Evolutionary conservation across 495 filamentous ascomycete species (phyloP).

Genomic region (Staphylotrichum longicolle): DNA sequence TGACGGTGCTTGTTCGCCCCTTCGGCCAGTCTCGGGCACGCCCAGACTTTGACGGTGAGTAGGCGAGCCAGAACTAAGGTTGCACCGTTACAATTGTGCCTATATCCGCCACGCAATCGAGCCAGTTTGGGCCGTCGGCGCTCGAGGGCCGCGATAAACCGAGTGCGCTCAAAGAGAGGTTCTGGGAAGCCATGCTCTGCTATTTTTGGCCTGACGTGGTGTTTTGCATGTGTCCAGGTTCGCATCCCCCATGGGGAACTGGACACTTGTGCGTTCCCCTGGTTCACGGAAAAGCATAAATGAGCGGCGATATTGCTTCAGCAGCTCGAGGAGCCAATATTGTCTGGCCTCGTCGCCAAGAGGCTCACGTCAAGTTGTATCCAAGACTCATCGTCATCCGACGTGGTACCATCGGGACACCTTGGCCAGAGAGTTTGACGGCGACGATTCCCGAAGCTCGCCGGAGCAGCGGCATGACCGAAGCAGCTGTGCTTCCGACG

Average conservation of each 20-base stretch:
- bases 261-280: not conserved
- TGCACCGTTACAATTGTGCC: slow-evolving; percentile 32
- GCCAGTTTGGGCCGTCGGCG: slow-evolving; percentile 31
- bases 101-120: slow-evolving; percentile 25
- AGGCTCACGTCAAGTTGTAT: slow-evolving; percentile 22
- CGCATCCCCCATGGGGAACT: slow-evolving; percentile 11
- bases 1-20: slow-evolving; percentile 13
- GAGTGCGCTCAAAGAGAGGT: slow-evolving; percentile 13
- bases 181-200: slow-evolving; percentile 9
- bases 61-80: slow-evolving; percentile 27
- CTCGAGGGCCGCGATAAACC: slow-evolving; percentile 33
- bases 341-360: slow-evolving; percentile 16
- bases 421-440: slow-evolving; percentile 20
- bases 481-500: not conserved
- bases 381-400: slow-evolving; percentile 17
- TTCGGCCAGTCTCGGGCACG: slow-evolving; percentile 21
- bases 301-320: slow-evolving; percentile 18
- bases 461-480: not conserved
- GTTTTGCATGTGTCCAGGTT: slow-evolving; percentile 14
- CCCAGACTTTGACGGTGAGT: slow-evolving; percentile 20
- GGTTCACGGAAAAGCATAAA: slow-evolving; percentile 21
- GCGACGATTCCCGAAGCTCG: slow-evolving; percentile 13
- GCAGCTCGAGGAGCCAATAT: slow-evolving; percentile 19
- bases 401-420: slow-evolving; percentile 20
- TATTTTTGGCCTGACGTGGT: slow-evolving; percentile 36